A percentile compares a stretch with the other conserved stretches of the same genome.
These are phyloP conservation scores for Nemania sp. DNA, from an alignment of 2,329 filamentous ascomycete genomes.

Conservation along the genomic window DNA sequence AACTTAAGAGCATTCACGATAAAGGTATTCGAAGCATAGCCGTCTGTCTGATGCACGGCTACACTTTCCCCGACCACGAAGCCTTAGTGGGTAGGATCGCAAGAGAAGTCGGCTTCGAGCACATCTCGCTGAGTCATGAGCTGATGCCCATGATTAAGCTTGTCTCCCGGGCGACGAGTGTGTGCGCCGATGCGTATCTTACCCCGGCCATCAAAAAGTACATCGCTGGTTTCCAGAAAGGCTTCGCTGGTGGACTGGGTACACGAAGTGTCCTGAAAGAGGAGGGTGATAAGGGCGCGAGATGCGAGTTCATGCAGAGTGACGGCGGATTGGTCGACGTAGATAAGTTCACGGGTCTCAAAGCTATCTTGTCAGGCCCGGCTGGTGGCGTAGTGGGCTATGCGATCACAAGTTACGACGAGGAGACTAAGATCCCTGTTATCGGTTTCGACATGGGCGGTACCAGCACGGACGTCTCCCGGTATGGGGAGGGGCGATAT, in stretches of 20 bases:
- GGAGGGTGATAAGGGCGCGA: constrained; percentile 67
- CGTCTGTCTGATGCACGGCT: constrained; percentile 89
- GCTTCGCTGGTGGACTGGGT: constrained; percentile 81
- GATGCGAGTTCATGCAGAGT: constrained; percentile 96
- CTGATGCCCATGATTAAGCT: constrained; percentile 92
- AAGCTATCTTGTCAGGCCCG: constrained; percentile 85
- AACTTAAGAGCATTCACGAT: constrained; percentile 70
- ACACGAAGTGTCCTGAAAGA: constrained; percentile 73
- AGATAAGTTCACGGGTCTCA: constrained; percentile 80
- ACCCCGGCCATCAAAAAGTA: constrained; percentile 81
- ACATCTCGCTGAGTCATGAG: constrained; percentile 80
- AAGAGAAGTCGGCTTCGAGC: constrained; percentile 77
- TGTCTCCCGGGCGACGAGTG: constrained; percentile 74
- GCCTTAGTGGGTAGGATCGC: constrained; percentile 76
- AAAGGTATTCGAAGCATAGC: constrained; percentile 79
- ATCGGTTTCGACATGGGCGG: constrained; percentile 95
- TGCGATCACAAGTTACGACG: constrained; percentile 87
- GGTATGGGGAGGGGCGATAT: constrained; percentile 83
- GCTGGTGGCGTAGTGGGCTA: constrained; percentile 95
- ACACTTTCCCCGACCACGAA: constrained; percentile 89
- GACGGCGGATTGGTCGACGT: constrained; percentile 77
- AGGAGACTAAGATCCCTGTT: constrained; percentile 78
- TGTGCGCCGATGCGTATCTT: constrained; percentile 79
- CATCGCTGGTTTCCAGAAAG: constrained; percentile 72
- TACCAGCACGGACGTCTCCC: constrained; percentile 87